Evolutionary conservation across 768 basidiomycete species (phyloP).

Genomic region (Suillus plorans): DNA sequence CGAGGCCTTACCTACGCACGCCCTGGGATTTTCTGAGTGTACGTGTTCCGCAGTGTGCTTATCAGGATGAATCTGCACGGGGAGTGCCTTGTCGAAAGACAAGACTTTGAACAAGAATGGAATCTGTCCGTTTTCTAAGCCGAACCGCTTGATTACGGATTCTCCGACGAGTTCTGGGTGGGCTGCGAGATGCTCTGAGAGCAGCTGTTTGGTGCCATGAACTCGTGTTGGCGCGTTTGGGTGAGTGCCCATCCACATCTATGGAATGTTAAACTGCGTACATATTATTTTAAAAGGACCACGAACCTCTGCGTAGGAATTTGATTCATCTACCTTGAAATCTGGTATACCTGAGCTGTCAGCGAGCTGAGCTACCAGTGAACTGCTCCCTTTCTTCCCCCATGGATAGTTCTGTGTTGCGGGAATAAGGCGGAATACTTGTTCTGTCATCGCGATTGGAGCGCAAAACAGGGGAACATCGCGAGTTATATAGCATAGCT

Average conservation of each 20-base stretch:
- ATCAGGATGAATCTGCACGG: constrained; percentile 59
- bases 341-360: constrained; percentile 22
- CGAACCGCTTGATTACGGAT: constrained; percentile 29
- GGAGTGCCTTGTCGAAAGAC: constrained; percentile 53
- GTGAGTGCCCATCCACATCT: constrained; percentile 69
- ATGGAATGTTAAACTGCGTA: neutral
- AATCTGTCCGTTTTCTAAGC: constrained; percentile 31
- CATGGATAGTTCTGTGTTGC: constrained; percentile 48
- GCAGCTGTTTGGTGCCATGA: constrained; percentile 24
- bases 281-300: neutral
- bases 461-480: neutral
- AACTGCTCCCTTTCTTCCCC: constrained; percentile 49
- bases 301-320: constrained; percentile 56
- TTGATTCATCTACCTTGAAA: constrained; percentile 42
- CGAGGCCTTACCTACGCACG: neutral
- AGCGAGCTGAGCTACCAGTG: constrained; percentile 49
- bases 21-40: constrained; percentile 41
- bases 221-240: constrained; percentile 43
- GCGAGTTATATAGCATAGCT: neutral
- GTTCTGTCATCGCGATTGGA: constrained; percentile 7
- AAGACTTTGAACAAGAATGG: constrained; percentile 61
- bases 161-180: constrained; percentile 36
- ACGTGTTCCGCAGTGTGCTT: constrained; percentile 45
- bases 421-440: constrained; percentile 24
- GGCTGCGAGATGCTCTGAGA: constrained; percentile 34